Evolutionary conservation across 1,139 yeast genomes (phyloP).

Genomic region (Taiozyma sp.): DNA sequence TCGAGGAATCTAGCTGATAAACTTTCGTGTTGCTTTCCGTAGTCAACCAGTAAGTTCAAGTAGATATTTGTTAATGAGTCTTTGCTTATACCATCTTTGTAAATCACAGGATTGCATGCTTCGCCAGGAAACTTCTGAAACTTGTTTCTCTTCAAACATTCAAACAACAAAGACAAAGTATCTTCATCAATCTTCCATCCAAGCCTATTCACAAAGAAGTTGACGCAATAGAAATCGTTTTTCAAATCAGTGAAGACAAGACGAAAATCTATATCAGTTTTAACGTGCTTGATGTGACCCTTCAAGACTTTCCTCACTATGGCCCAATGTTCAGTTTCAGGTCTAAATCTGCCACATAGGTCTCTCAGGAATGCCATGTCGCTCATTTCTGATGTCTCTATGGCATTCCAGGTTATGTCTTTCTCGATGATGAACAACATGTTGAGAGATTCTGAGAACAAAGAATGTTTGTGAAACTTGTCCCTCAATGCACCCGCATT

Average conservation of each 20-base stretch:
- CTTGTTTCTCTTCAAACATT: conserved; percentile 16
- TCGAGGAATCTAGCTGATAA: conserved; percentile 17
- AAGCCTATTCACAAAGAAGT: conserved; percentile 3
- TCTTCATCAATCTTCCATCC: conserved; percentile 15
- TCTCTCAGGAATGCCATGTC: conserved; percentile 13
- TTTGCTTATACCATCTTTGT: conserved; percentile 8
- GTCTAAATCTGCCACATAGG: conserved; percentile 7
- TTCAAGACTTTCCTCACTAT: conserved; percentile 6
- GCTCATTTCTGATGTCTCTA: conserved; percentile 6
- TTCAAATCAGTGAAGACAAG: conserved; percentile 1
- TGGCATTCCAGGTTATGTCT: conserved; percentile 12
- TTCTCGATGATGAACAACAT: conserved; percentile 12
- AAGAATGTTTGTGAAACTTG: conserved; percentile 7
- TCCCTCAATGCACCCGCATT: conserved; percentile 3
- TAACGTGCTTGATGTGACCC: neutral
- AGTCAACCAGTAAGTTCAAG: conserved; percentile 13
- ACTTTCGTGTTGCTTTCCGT: neutral
- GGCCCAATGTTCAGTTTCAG: conserved; percentile 8
- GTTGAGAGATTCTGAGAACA: conserved; percentile 17
- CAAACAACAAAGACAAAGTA: conserved; percentile 13
- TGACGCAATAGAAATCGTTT: conserved; percentile 7
- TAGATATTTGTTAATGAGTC: conserved; percentile 14
- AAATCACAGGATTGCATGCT: conserved; percentile 5
- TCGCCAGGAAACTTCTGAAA: conserved; percentile 17
- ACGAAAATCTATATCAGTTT: neutral